Base-by-base conservation (phyloP, 2,329 filamentous ascomycete genomes). In the Leptographium flavum region DNA sequence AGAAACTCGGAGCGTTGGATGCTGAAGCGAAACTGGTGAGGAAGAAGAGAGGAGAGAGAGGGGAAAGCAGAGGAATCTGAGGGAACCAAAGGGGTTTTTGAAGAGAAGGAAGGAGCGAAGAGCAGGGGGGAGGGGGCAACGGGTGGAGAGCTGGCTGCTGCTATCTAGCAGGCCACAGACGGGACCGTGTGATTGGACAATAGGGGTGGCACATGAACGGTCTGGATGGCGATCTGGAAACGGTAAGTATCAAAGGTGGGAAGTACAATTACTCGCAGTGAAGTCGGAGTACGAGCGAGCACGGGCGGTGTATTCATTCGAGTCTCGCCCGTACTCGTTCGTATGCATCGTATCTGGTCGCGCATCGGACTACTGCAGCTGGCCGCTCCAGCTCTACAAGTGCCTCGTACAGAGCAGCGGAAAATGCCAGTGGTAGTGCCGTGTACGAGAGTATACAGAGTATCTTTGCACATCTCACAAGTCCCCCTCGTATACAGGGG, bases 41-140 rank as follows among this genome's bases (percentile, higher is more conserved):
- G 32, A 46, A 52, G 50, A 47, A 48, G 52, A 45, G 50, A 49
- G 37, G 45, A 42, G 47, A 36, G 46, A 41, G 43, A 31, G 46
- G 44, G 42, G 48, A 45, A 47, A 41, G 40, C 35, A 45, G 33
- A 35, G 37, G 28, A 46, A 46, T 13, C 32, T 45, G 42, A 45
- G 42, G 31, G 46, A 50, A 47, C 32, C 39, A 45, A 50, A 47
- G 37, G 45, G 42, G 42, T 42, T 40, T 48, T 42, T 50, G 45
- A 44, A 50, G 39, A 44, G 32, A 22, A 46, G 50, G 49, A 49
- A 51, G 45, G 50, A 46, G 50, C 49, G 36, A 42, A 31, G 37
- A 40, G 43, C 39, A 45, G 17, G 32, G 42, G 30, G 46, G 37
- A 38, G 45, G 39, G 40, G 22, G 39, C 13, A 17, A 8, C 23